A percentile compares a stretch with the other conserved stretches of the same genome.
Conservation (phyloP, 768 basidiomycete species). For the Hortiboletus flavorubellus region DNA sequence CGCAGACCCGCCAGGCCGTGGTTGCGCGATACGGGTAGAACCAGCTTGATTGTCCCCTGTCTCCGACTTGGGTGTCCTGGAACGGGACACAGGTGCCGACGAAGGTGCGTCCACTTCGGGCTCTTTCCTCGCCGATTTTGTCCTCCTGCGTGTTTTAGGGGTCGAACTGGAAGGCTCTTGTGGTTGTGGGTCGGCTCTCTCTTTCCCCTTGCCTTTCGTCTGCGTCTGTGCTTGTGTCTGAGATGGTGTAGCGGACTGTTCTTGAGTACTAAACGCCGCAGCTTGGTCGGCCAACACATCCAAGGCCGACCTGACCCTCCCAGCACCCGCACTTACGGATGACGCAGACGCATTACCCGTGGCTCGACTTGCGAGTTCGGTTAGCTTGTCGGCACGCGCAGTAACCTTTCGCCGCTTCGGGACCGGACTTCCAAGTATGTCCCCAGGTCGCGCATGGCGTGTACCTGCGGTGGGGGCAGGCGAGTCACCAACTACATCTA, state of each 20-base stretch:
- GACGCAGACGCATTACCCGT: neutral
- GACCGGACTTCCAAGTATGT: constrained; percentile 34
- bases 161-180: constrained; percentile 3
- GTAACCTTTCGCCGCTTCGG: constrained; percentile 37
- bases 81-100: constrained; percentile 9
- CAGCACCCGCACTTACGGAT: constrained; percentile 5
- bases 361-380: neutral
- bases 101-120: constrained; percentile 2
- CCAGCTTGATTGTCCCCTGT: neutral
- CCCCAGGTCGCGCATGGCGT: constrained; percentile 27
- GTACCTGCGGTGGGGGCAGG: constrained; percentile 20
- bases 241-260: constrained; percentile 14
- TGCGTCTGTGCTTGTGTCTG: neutral
- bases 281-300: constrained; percentile 77
- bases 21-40: neutral
- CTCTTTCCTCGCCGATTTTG: constrained; percentile 8
- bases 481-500: constrained; percentile 21
- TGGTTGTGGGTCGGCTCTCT: constrained; percentile 3
- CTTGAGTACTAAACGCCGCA: constrained; percentile 46
- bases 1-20: neutral
- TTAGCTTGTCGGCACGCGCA: constrained; percentile 9
- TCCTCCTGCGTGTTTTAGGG: constrained; percentile 7
- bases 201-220: constrained; percentile 23
- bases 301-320: constrained; percentile 49
- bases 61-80: constrained; percentile 18